Evolutionary conservation across 208 protist genomes (phyloP), one percentile per base, ranked within the genome.

Genomic region (Leishmania arabica): DNA sequence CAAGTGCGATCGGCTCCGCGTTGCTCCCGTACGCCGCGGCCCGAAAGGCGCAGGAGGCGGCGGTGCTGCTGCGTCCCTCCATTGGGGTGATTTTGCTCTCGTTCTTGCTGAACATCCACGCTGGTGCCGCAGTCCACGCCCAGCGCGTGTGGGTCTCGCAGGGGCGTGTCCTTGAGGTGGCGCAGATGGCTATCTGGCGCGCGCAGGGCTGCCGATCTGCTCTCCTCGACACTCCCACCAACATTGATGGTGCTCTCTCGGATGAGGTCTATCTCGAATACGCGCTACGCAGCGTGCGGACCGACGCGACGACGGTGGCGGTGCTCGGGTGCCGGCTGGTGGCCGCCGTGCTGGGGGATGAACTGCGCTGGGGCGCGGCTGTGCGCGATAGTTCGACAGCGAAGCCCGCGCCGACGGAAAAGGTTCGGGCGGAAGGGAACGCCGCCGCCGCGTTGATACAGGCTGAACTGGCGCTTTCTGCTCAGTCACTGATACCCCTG

Each of bases 241-340:
- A 80, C 42, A 58, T 87, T 27, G 89, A 95, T 71, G 92, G 92
- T 11, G 56, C 88, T 11, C 85, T 97, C 13, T 93, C 91, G 3
- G 94, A 97, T 77, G 92, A 95, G 77, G 90, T 95, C 31, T 97
- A 97, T 78, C 86, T 97, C 17, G 82, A 81, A 70, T 87, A 82
- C 68, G 90, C 91, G 21, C 70, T 95, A 82, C 82, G 80, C 47
- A 78, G 80, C 53, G 78, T 87, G 31, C 83, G 89, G 37, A 91
- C 85, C 1, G 92, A 97, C 56, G 80, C 86, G 64, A 77, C 87
- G 40, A 91, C 88, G 17, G 64, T 95, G 40, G 94, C 85, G 45
- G 86, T 88, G 40, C 84, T 95, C 5, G 84, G 85, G 31, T 94
- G 92, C 75, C 93, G 94, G 73, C 88, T 97, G 54, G 81, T 96